Conservation (phyloP, 306 rosid genomes). For the Vigna radiata region DNA sequence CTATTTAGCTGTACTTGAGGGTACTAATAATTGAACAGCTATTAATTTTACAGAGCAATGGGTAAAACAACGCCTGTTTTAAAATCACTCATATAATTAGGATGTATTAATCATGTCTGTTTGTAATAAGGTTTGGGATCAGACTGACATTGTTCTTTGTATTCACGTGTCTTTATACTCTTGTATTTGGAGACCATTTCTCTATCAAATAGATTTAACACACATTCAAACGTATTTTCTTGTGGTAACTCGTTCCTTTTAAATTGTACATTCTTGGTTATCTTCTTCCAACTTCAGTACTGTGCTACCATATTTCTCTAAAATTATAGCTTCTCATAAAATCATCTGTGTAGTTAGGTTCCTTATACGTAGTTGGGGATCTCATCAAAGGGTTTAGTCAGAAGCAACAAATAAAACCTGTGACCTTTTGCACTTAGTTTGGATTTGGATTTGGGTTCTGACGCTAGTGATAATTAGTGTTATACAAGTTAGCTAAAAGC, state of each 20-base stretch:
- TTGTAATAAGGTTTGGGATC: no score
- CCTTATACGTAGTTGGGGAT: background rate
- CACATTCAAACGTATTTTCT: background rate
- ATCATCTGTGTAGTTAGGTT: background rate
- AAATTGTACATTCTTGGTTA: background rate
- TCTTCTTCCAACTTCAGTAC: conserved; percentile 17
- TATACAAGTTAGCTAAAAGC: conserved; percentile 17
- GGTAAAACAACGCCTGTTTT: background rate
- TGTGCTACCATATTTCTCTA: background rate
- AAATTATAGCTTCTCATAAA: background rate
- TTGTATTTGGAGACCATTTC: background rate
- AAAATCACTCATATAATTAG: background rate
- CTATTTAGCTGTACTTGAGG: background rate
- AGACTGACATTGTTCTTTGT: background rate
- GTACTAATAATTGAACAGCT: background rate
- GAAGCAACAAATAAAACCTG: background rate
- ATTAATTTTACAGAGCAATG: background rate
- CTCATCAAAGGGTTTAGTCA: background rate
- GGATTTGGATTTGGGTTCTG: background rate
- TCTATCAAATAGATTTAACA: background rate
- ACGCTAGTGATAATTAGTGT: background rate
- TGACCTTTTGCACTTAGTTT: conserved; percentile 15
- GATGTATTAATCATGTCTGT: background rate
- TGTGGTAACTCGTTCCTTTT: background rate
- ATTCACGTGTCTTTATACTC: background rate